phyloP scores from a whole-genome alignment of 1,284 basidiomycete species.

The Dichomitus squalens region DNA sequence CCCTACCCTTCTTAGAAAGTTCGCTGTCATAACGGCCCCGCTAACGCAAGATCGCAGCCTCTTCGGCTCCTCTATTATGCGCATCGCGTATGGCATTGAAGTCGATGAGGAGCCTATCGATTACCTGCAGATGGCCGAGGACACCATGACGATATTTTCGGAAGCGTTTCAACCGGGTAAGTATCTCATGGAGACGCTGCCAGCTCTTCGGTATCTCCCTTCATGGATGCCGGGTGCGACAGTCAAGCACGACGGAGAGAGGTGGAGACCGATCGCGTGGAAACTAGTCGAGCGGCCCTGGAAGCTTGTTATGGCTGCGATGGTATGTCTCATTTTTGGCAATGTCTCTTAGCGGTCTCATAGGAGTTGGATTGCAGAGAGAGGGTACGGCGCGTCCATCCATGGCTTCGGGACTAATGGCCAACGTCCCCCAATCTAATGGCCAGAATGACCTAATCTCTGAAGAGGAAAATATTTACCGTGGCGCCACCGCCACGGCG shows the following conservation, averaged over 20 bases:
- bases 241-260: slow-evolving; percentile 13
- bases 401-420: not conserved
- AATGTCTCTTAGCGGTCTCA: no score
- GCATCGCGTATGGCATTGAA: slow-evolving; percentile 36
- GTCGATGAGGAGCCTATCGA: slow-evolving; percentile 28
- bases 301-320: slow-evolving; percentile 7
- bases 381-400: not conserved
- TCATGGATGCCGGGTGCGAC: slow-evolving; percentile 8
- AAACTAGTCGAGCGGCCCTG: slow-evolving; percentile 6
- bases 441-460: not conserved
- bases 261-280: not conserved
- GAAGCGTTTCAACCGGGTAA: slow-evolving; percentile 14
- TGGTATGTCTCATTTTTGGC: no score
- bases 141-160: slow-evolving; percentile 12
- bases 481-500: not conserved
- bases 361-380: not conserved
- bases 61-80: slow-evolving; percentile 34
- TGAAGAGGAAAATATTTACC: not conserved
- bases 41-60: no score
- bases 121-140: slow-evolving; percentile 11
- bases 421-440: not conserved
- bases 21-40: no score
- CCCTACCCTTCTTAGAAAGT: no score
- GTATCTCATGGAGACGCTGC: slow-evolving; percentile 17
- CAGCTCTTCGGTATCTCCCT: slow-evolving; percentile 9